Percentiles rank a stretch among this genome's conserved stretches.
phyloP scores from a whole-genome alignment of 306 rosid genomes.

The Quercus wislizeni region DNA sequence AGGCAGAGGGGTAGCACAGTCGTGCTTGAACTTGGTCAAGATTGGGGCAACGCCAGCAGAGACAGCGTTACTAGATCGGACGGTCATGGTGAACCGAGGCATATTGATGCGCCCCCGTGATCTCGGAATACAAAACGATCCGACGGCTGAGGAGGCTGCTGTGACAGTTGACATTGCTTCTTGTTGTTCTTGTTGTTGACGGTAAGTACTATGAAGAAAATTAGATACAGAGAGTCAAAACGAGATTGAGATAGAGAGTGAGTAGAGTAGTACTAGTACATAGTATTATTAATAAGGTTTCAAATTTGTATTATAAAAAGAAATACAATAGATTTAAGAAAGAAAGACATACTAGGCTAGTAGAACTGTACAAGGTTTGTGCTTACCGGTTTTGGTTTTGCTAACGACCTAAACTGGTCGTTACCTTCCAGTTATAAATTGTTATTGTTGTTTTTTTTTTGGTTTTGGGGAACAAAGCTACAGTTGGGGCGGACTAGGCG shows the following conservation, averaged over 20 bases:
- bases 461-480: neutral
- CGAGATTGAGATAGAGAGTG: neutral
- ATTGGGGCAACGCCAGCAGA: slow-evolving; percentile 39
- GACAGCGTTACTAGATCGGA: slow-evolving; percentile 50
- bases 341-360: neutral
- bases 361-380: neutral
- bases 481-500: slow-evolving; percentile 17
- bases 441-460: too few relatives aligned
- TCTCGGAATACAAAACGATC: slow-evolving; percentile 42
- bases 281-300: neutral
- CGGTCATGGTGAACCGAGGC: slow-evolving; percentile 47
- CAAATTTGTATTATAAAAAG: neutral
- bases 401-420: slow-evolving; percentile 9
- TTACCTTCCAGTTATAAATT: neutral
- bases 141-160: slow-evolving; percentile 34
- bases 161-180: slow-evolving; percentile 52
- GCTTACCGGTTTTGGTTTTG: neutral
- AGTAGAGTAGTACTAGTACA: too few relatives aligned
- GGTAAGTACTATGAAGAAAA: neutral
- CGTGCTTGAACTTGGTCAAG: slow-evolving; percentile 50
- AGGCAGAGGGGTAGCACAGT: slow-evolving; percentile 74
- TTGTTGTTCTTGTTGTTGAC: neutral
- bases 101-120: slow-evolving; percentile 15
- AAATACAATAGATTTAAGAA: neutral
- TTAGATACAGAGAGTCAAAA: neutral